These are phyloP conservation scores for Pascua guehoae DNA, from an alignment of 1,284 basidiomycete genomes.

Conservation along the genomic window DNA sequence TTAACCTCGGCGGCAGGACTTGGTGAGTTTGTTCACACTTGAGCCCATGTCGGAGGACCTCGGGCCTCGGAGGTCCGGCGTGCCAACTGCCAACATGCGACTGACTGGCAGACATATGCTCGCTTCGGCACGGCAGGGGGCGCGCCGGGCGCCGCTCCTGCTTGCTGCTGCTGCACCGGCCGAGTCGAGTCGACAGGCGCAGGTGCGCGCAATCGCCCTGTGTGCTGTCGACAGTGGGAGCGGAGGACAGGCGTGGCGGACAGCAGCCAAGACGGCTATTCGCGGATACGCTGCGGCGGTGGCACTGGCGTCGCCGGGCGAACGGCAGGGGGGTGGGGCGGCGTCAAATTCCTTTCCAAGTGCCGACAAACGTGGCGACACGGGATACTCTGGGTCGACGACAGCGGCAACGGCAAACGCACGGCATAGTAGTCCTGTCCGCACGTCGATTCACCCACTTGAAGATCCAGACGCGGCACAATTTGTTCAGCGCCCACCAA, in stretches of 20 bases:
- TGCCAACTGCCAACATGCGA: not conserved
- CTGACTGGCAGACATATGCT: conserved; percentile 18
- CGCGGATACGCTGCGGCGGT: not conserved
- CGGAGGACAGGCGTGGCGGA: not conserved
- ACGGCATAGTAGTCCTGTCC: not conserved
- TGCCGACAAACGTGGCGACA: not conserved
- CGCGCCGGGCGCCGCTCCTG: conserved; percentile 8
- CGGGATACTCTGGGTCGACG: not conserved
- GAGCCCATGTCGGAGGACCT: not conserved
- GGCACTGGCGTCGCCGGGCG: not conserved
- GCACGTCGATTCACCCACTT: not conserved
- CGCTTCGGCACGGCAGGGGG: conserved; percentile 23
- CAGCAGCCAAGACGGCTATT: not conserved
- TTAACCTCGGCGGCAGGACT: too few species aligned
- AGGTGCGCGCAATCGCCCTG: conserved; percentile 7
- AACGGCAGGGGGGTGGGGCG: not conserved
- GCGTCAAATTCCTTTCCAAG: not conserved
- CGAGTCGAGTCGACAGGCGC: conserved; percentile 35
- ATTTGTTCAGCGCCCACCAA: not conserved
- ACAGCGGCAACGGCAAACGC: not conserved
- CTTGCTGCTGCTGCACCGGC: conserved; percentile 18
- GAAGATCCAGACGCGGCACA: not conserved
- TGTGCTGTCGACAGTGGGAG: not conserved
- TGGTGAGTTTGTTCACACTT: too few species aligned
- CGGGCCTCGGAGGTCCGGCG: not conserved